Evolutionary conservation across 2,329 filamentous ascomycete species (phyloP).

Genomic region (Amylocarpus encephaloides): DNA sequence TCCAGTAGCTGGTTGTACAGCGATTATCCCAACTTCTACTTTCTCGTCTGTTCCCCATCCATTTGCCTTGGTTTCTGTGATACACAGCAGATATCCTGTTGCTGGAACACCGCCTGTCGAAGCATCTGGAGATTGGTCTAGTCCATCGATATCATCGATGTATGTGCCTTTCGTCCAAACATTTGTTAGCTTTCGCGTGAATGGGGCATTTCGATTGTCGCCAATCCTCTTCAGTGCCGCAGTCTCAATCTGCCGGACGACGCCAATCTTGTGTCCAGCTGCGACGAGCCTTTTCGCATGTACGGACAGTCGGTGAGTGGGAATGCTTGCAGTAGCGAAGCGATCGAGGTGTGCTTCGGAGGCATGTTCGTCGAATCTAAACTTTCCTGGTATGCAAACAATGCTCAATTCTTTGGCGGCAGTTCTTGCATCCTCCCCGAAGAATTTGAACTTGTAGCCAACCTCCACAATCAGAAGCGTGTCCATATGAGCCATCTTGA

Average conservation of each 20-base stretch:
- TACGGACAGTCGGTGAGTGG: slow-evolving; percentile 82
- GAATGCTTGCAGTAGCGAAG: slow-evolving; percentile 94
- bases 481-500: slow-evolving; percentile 86
- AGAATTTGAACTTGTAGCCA: slow-evolving; percentile 96
- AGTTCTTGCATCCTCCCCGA: slow-evolving; percentile 85
- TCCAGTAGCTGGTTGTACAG: slow-evolving; percentile 91
- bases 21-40: slow-evolving; percentile 84
- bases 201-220: slow-evolving; percentile 88
- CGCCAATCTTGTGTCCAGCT: slow-evolving; percentile 91
- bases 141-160: slow-evolving; percentile 82
- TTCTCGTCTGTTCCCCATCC: slow-evolving; percentile 84
- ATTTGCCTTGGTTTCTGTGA: slow-evolving; percentile 79
- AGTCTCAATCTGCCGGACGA: slow-evolving; percentile 91
- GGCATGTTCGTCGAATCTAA: slow-evolving; percentile 86
- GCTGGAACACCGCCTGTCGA: slow-evolving; percentile 53
- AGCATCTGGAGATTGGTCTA: slow-evolving; percentile 50
- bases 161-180: slow-evolving; percentile 98
- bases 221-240: slow-evolving; percentile 92
- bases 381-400: slow-evolving; percentile 92
- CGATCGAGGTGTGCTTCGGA: slow-evolving; percentile 88
- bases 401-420: slow-evolving; percentile 90
- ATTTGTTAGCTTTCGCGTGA: slow-evolving; percentile 87
- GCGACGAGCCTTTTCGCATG: slow-evolving; percentile 90
- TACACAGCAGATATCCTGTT: slow-evolving; percentile 85
- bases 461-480: slow-evolving; percentile 90